Conservation (phyloP, 2,329 filamentous ascomycete genomes). For the Amesomyces nigricolor region DNA sequence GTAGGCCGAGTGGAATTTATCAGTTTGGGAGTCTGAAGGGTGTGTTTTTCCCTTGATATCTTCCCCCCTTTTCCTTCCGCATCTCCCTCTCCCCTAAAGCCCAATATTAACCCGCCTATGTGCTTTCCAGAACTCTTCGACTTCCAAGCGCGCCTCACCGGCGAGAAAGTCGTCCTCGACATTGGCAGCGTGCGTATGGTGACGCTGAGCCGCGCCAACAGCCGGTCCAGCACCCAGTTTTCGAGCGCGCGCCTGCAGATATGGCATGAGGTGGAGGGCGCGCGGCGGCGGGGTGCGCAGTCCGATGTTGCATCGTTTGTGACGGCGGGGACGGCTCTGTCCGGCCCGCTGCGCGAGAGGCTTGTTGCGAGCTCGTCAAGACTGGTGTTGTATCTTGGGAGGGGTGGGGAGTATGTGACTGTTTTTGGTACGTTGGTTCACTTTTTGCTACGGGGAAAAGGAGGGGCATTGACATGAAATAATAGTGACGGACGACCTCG, state of each 20-base stretch:
- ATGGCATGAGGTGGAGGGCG: conserved; percentile 27
- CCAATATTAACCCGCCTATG: background rate
- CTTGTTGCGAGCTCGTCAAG: conserved; percentile 23
- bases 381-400: conserved; percentile 27
- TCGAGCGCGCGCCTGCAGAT: conserved; percentile 28
- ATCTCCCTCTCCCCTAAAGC: too few species aligned
- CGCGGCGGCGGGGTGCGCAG: conserved; percentile 13
- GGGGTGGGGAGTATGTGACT: conserved; percentile 29
- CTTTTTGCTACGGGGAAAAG: background rate
- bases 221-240: conserved; percentile 23
- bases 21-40: conserved; percentile 24
- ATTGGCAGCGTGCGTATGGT: conserved; percentile 28
- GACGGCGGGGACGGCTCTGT: conserved; percentile 28
- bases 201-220: conserved; percentile 20
- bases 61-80: too few species aligned
- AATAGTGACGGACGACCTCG: conserved; percentile 28
- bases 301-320: conserved; percentile 27
- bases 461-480: background rate
- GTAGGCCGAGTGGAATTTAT: conserved; percentile 27
- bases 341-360: conserved; percentile 26
- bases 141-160: conserved; percentile 29
- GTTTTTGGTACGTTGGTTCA: conserved; percentile 22
- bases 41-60: background rate
- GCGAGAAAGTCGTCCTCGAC: conserved; percentile 29
- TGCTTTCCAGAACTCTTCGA: conserved; percentile 24